These are phyloP conservation scores for Candida sanyiensis DNA, from an alignment of 805 yeast genomes.

Conservation along the genomic window DNA sequence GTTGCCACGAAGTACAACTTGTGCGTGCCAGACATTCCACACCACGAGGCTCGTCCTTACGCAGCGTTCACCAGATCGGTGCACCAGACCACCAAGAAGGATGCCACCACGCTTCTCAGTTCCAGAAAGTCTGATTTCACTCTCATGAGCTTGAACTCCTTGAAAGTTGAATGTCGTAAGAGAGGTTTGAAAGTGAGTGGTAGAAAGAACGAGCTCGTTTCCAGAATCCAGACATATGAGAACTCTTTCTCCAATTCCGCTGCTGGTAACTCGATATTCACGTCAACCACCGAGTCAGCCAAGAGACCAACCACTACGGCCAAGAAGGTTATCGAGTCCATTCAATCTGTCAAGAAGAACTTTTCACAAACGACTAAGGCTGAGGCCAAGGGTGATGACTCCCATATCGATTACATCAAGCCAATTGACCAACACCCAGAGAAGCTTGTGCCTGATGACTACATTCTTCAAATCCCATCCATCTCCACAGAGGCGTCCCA, in stretches of 20 bases:
- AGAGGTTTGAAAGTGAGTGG: conserved; percentile 62
- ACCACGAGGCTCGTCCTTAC: conserved; percentile 13
- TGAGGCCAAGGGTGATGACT: conserved; percentile 48
- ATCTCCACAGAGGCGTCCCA: conserved; percentile 44
- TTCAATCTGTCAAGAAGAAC: conserved; percentile 4
- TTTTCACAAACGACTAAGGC: conserved; percentile 20
- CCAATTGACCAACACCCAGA: conserved; percentile 30
- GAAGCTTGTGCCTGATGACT: conserved; percentile 45
- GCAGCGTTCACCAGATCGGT: conserved; percentile 22
- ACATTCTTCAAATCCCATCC: conserved; percentile 35
- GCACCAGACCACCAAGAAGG: conserved; percentile 26
- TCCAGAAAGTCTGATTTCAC: conserved; percentile 24
- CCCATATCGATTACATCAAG: conserved; percentile 53
- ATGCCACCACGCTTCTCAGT: conserved; percentile 23
- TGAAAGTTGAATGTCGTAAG: conserved; percentile 52
- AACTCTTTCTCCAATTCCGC: conserved; percentile 11
- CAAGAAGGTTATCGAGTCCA: background rate
- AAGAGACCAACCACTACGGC: background rate
- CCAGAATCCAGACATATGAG: conserved; percentile 27
- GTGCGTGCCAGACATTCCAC: conserved; percentile 21
- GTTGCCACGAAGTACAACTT: conserved; percentile 18
- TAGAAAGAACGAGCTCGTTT: conserved; percentile 49
- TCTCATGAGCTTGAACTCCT: conserved; percentile 45
- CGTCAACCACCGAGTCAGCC: conserved; percentile 10
- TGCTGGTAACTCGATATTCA: conserved; percentile 13